phyloP scores from a whole-genome alignment of 1,139 yeast genomes.

The Yamadazyma epiphylla region DNA sequence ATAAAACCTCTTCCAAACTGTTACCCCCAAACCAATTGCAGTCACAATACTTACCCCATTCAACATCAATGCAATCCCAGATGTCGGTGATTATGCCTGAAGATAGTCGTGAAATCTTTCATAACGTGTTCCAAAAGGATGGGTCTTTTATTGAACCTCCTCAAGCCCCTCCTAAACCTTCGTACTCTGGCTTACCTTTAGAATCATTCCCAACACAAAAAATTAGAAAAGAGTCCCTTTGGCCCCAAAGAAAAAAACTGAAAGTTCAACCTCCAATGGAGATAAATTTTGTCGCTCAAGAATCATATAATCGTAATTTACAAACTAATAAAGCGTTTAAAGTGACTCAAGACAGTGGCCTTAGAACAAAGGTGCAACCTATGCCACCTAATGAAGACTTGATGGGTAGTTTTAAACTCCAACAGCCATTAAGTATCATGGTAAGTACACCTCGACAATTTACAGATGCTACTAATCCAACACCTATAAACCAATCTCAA shows the following conservation, averaged over 20 bases:
- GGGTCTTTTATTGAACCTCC: conserved; percentile 66
- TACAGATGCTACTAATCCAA: no score
- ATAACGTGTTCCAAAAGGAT: no score
- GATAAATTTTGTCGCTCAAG: conserved; percentile 3
- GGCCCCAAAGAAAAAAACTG: conserved; percentile 28
- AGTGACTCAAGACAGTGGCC: conserved; percentile 28
- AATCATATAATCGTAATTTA: conserved; percentile 3
- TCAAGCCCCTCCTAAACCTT: conserved; percentile 46
- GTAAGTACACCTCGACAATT: conserved; percentile 3
- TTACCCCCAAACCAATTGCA: no score
- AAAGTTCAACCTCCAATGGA: conserved; percentile 2
- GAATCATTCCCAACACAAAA: conserved; percentile 58
- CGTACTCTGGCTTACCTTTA: conserved; percentile 64
- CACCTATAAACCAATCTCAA: conserved; percentile 6
- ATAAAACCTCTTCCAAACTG: no score
- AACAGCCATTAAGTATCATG: not conserved
- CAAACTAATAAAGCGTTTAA: conserved; percentile 19
- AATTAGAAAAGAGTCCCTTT: conserved; percentile 47
- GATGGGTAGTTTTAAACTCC: not conserved
- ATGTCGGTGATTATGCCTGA: no score
- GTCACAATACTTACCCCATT: no score
- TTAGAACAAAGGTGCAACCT: conserved; percentile 8
- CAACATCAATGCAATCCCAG: no score
- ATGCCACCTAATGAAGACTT: not conserved
- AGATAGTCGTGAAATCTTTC: no score